A percentile compares a stretch with the other conserved stretches of the same genome.
Conservation (phyloP, 371 early-diverging fungal genomes). For the Apophysomyces elegans region DNA sequence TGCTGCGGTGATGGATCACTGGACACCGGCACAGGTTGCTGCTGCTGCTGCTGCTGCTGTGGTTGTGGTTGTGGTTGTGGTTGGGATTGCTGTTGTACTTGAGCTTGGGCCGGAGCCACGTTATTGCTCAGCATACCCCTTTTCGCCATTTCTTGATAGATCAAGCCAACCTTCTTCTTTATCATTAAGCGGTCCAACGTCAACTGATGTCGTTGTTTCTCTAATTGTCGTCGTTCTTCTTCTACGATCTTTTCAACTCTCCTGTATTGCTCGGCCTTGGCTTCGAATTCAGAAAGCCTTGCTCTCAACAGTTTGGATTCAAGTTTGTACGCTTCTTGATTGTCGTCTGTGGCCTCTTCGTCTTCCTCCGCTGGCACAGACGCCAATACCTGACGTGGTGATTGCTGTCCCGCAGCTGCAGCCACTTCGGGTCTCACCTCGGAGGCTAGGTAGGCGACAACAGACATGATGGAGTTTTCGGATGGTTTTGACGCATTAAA, state of each 20-base stretch:
- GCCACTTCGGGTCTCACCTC: constrained; percentile 93
- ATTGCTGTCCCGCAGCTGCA: constrained; percentile 68
- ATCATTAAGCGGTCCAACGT: constrained; percentile 72
- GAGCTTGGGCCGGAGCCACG: constrained; percentile 19
- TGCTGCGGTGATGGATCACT: constrained; percentile 15
- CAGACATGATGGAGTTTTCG: constrained; percentile 95
- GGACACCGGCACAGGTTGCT: background rate
- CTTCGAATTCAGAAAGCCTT: constrained; percentile 79
- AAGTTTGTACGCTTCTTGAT: constrained; percentile 1
- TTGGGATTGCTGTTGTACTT: constrained; percentile 2
- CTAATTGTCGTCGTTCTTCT: constrained; percentile 79
- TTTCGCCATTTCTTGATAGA: constrained; percentile 53
- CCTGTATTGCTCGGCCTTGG: constrained; percentile 82
- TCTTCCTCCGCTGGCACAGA: background rate
- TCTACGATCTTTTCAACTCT: constrained; percentile 74
- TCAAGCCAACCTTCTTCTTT: constrained; percentile 48
- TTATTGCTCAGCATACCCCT: constrained; percentile 25
- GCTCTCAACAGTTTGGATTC: constrained; percentile 71
- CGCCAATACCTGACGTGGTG: background rate
- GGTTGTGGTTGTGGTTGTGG: background rate
- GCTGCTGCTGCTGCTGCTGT: constrained; percentile 5
- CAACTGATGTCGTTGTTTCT: constrained; percentile 80
- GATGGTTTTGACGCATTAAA: constrained; percentile 58
- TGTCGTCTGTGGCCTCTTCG: background rate
- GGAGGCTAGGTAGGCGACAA: constrained; percentile 93